These are phyloP conservation scores for Xylariaceae sp. DNA, from an alignment of 2,329 filamentous ascomycete species.

Conservation along the genomic window DNA sequence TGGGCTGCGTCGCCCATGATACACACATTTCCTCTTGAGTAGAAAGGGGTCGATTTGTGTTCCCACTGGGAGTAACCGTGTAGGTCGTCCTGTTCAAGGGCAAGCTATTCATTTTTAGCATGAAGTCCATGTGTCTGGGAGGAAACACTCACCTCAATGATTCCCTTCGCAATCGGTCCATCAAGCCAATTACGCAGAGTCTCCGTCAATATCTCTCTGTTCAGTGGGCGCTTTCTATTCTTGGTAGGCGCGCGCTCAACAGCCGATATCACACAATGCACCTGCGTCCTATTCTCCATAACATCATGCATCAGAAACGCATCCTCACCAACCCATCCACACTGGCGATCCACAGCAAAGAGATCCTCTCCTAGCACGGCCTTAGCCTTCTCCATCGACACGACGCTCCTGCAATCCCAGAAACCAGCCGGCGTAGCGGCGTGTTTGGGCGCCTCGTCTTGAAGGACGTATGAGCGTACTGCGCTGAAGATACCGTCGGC, in stretches of 20 bases:
- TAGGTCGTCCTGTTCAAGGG: constrained; percentile 7
- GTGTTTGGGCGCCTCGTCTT: background rate
- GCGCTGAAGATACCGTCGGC: constrained; percentile 22
- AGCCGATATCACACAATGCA: constrained; percentile 21
- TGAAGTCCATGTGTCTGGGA: background rate
- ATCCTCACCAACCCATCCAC: constrained; percentile 17
- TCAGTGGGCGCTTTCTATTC: constrained; percentile 12
- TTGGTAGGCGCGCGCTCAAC: constrained; percentile 12
- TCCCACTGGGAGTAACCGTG: constrained; percentile 18
- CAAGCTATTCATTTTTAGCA: constrained; percentile 10
- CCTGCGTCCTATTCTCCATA: constrained; percentile 19
- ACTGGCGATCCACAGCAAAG: constrained; percentile 18
- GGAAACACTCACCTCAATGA: constrained; percentile 20
- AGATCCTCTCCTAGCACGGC: constrained; percentile 15
- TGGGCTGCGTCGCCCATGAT: constrained; percentile 22
- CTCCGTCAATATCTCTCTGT: constrained; percentile 2
- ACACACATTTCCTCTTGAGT: constrained; percentile 11
- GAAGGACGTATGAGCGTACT: constrained; percentile 15
- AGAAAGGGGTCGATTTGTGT: constrained; percentile 18
- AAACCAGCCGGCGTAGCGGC: constrained; percentile 13
- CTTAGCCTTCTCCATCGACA: constrained; percentile 2
- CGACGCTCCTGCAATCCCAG: constrained; percentile 11
- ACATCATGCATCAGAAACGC: constrained; percentile 21
- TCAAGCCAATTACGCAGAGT: constrained; percentile 12
- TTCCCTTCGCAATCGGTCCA: constrained; percentile 16